Evolutionary conservation across 148 eudicot genomes (phyloP), one percentile per base, ranked within the genome.

Genomic region (Dianthus caryophyllus): DNA sequence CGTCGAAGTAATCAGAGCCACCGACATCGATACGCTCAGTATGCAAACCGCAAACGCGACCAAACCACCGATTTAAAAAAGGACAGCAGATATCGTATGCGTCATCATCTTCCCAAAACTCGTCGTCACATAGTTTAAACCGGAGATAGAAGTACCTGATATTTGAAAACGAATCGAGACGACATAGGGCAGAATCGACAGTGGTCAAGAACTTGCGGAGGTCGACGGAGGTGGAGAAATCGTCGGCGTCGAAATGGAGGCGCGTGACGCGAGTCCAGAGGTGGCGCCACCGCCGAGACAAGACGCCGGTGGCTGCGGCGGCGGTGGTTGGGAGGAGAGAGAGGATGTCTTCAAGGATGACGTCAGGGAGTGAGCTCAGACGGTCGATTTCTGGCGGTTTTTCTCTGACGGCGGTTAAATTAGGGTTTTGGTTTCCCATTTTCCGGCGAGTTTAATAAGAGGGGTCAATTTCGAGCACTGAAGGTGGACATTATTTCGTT

Each of bases 271-370:
- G 31, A 18, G 66, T 18, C 66, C 66, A 63, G 17, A 63, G 50
- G 66, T 63, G 49, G 27, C 22, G 66, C 66, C 66, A 63, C 9
- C 30, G 66, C 1, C 15, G 52, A 11, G 66, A 63, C 22, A 63
- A 44, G 27, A 46, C 30, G 18, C 51, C 41, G 26, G 66, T 63
- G 21, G 66, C 31, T 51, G 25, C 66, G n/a, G 52, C 66, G 9
- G 66, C 1, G 2, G 5, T 2, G 14, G 20, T 41, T 41, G 66
- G 66, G 30, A 63, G 66, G 52, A 43, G 30, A 24, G 66, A 63
- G 15, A 63, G 7, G 27, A 63, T 44, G 29, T 22, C 46, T 15
- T 17, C n/a, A 0, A 63, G 12, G 1, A 63, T 25, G 46, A 14
- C 7, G 12, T 63, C 66, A 5, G 66, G 66, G 20, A 63, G 66